phyloP scores from a whole-genome alignment of 306 rosid genomes.

The Glycine latifolia region DNA sequence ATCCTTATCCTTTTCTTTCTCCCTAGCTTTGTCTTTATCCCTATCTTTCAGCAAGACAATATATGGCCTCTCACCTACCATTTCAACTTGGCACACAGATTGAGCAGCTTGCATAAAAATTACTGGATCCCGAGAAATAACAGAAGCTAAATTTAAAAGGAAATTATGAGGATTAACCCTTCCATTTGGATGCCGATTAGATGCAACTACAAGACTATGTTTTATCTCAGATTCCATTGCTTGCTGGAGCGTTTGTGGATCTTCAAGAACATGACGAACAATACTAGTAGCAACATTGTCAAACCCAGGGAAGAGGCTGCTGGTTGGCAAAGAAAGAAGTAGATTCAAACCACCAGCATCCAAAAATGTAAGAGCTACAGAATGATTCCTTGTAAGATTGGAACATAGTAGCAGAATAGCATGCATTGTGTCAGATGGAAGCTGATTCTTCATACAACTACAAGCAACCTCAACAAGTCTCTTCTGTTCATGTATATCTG shows the following conservation, averaged over 20 bases:
- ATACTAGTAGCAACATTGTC: constrained; percentile 96
- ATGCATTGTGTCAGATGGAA: constrained; percentile 94
- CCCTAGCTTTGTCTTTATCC: constrained; percentile 88
- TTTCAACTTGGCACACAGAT: constrained; percentile 93
- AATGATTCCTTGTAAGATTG: constrained; percentile 89
- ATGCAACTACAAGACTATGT: constrained; percentile 75
- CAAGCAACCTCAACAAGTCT: constrained; percentile 91
- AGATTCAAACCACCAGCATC: constrained; percentile 92
- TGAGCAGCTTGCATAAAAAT: constrained; percentile 95
- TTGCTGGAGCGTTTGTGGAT: constrained; percentile 99
- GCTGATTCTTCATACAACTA: constrained; percentile 86
- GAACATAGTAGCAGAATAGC: constrained; percentile 93
- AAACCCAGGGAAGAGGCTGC: constrained; percentile 95
- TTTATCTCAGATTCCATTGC: constrained; percentile 98
- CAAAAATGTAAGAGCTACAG: constrained; percentile 82
- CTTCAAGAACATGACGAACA: constrained; percentile 95
- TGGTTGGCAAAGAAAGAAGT: constrained; percentile 92
- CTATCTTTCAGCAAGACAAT: constrained; percentile 87
- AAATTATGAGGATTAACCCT: constrained; percentile 90
- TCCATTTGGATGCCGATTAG: constrained; percentile 89
- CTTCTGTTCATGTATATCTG: constrained; percentile 81
- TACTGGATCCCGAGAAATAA: constrained; percentile 91
- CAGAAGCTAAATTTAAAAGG: constrained; percentile 80
- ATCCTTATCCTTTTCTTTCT: constrained; percentile 83
- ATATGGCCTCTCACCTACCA: constrained; percentile 94